Percentiles rank a stretch among this genome's conserved stretches.
Conservation (phyloP, 305 asterid genomes). For the Solanum hybrid region DNA sequence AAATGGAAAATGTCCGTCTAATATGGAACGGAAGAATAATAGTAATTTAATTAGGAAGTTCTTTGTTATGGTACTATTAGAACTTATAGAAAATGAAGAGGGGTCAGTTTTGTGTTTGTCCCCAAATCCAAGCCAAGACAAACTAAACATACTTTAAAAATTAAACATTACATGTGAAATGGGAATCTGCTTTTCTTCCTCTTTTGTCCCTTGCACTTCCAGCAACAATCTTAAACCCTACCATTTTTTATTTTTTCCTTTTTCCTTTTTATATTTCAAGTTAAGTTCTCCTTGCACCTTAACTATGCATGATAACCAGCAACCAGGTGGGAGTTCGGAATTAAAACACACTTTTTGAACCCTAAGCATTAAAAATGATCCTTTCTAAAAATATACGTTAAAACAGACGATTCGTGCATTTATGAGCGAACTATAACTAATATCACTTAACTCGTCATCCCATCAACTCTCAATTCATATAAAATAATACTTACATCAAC, state of each 20-base stretch:
- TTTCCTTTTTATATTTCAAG: background rate
- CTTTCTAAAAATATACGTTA: too few relatives aligned
- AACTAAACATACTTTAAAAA: constrained; percentile 23
- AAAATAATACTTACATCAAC: background rate
- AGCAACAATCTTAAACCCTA: constrained; percentile 8
- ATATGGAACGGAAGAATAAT: background rate
- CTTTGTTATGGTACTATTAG: background rate
- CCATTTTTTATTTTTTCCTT: background rate
- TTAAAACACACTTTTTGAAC: too few relatives aligned
- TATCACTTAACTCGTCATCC: too few relatives aligned
- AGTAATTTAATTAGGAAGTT: background rate
- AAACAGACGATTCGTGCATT: too few relatives aligned
- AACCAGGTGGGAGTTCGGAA: background rate
- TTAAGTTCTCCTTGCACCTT: background rate
- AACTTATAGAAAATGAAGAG: constrained; percentile 4
- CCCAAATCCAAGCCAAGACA: constrained; percentile 31
- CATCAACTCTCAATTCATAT: background rate
- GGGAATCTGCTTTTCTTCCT: constrained; percentile 41
- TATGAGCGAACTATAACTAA: too few relatives aligned
- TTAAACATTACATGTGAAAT: constrained; percentile 33
- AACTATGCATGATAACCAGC: background rate
- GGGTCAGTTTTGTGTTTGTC: constrained; percentile 21
- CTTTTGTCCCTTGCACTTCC: constrained; percentile 39
- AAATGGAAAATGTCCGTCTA: background rate
- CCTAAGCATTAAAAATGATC: too few relatives aligned